Evolutionary conservation across 2,329 filamentous ascomycete genomes (phyloP).

Genomic region (Cladobotryum mycophilum): DNA sequence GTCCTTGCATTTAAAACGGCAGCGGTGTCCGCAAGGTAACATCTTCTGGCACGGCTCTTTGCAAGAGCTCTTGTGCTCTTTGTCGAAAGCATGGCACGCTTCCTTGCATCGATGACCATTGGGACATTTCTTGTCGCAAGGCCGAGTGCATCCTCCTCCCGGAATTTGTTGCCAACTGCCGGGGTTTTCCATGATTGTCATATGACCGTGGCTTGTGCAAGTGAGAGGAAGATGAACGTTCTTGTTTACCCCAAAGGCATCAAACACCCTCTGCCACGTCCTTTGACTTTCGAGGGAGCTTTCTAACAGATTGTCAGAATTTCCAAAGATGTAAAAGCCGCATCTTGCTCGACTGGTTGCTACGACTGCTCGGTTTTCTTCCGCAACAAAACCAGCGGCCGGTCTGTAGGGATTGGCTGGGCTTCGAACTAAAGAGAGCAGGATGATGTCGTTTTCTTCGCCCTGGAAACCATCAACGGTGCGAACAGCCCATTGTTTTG

Average conservation of each 20-base stretch:
- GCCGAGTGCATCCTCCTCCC: constrained; percentile 16
- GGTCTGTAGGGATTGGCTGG: constrained; percentile 37
- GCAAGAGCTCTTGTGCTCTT: background rate
- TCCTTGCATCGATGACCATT: constrained; percentile 17
- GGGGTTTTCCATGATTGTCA: constrained; percentile 44
- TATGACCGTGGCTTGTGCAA: constrained; percentile 53
- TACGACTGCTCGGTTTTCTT: constrained; percentile 53
- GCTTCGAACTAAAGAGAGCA: constrained; percentile 75
- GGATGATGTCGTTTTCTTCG: constrained; percentile 78
- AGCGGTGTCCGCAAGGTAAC: background rate
- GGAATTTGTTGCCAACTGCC: constrained; percentile 42
- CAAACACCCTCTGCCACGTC: constrained; percentile 37
- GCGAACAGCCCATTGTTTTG: constrained; percentile 52
- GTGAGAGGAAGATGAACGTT: constrained; percentile 49
- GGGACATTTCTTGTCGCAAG: constrained; percentile 12
- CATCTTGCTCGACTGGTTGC: constrained; percentile 63
- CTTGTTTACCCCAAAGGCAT: constrained; percentile 34
- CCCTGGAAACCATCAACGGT: constrained; percentile 90
- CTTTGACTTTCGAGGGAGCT: constrained; percentile 33
- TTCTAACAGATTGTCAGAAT: constrained; percentile 49
- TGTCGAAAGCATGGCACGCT: constrained; percentile 14
- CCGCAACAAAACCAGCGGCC: constrained; percentile 66
- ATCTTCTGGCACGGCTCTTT: background rate
- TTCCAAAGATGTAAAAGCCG: constrained; percentile 82
- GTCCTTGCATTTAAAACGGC: background rate